Base-by-base conservation (phyloP, 2,329 filamentous ascomycete species). In the Diaporthe sp. region DNA sequence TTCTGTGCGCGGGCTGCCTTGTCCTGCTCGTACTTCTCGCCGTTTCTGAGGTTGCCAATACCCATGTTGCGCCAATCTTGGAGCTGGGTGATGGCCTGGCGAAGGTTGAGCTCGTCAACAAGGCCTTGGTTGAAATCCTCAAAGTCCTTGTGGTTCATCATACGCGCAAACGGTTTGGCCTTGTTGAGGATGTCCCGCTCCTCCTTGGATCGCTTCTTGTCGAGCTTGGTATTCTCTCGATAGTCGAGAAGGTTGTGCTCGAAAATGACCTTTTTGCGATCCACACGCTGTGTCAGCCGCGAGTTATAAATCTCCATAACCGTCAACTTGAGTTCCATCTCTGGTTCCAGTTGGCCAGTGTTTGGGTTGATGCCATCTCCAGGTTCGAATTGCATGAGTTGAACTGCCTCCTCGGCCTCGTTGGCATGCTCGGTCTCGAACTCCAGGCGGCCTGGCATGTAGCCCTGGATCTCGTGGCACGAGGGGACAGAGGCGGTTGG, bases 281-380 rank as follows among this genome's bases (percentile, higher is more conserved):
- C 96, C 9, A 96, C 96, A 79, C 97, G 92, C 75, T 96, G 94
- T 3, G 96, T 98, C 25, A 99, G 87, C 6, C 96, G 92, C 75
- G 94, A 93, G 82, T 99, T 99, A 88, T 99, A 99, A 70, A 99
- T 98, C 79, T 98, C 95, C 92, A 99, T 98, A 28, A 99, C 95
- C 0, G 95, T 98, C 86, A 98, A 92, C 88, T 99, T 99, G 61
- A 99, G 90, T 78, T 98, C 96, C 90, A 98, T 98, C 84, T 99
- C 97, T 0, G 97, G 95, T 80, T 99, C 97, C 75, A 97, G 88
- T 81, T 97, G 93, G 77, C 94, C 94, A 0, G 95, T 98, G 3
- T 89, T 87, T 1, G 94, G 92, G 81, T 98, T 98, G 79, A 98
- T 89, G 75, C 97, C 97, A 85, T 98, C 96, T 37, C 97, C 97